Base-by-base conservation (phyloP, 2,329 filamentous ascomycete species). In the Aspergillus eucalypticola region DNA sequence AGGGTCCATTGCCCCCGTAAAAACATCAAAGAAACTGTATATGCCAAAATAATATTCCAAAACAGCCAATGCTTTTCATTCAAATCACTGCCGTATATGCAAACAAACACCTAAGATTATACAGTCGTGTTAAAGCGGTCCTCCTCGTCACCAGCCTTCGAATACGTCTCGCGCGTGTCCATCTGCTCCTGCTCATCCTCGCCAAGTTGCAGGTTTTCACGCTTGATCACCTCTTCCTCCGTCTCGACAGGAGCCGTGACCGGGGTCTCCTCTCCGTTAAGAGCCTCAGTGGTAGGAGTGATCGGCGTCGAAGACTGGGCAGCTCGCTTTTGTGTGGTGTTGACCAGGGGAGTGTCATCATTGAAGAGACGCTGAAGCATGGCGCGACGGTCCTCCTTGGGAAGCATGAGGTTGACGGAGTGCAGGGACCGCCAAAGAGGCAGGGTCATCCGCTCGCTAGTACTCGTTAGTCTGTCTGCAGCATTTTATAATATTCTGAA, bases 331-430 rank as follows among this genome's bases (percentile, higher is more conserved):
- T 69, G 65, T 5, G 75, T 76, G 15, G 70, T 71, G 74, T 95
- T 96, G 64, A 96, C 84, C 51, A 96, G 83, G 3, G 91, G 91
- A 0, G 90, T 89, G 27, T 89, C 89, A 68, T 98, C 94, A 73
- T 97, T 96, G 80, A 89, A 99, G 62, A 99, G 83, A 21, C 95
- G 85, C 64, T 98, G 82, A 67, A 98, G 80, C 91, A 98, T 96
- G 1, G 95, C 95, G 23, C 88, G 89, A 15, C 95, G 87, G 66
- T 99, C 95, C 75, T 99, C 95, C 81, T 99, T 99, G 53, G 95
- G 94, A 71, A 99, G 83, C 95, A 99, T 99, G 56, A 99, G 85
- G 75, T 99, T 99, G 60, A 98, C 83, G 19, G 90, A 94, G 68
- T 93, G 88, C 62, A 96, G 85, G 73, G 92, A 96, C 78, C 96